Evolutionary conservation across 169 alveolate species (phyloP), one percentile per base, ranked within the genome.

Genomic region (Eimeria praecox): DNA sequence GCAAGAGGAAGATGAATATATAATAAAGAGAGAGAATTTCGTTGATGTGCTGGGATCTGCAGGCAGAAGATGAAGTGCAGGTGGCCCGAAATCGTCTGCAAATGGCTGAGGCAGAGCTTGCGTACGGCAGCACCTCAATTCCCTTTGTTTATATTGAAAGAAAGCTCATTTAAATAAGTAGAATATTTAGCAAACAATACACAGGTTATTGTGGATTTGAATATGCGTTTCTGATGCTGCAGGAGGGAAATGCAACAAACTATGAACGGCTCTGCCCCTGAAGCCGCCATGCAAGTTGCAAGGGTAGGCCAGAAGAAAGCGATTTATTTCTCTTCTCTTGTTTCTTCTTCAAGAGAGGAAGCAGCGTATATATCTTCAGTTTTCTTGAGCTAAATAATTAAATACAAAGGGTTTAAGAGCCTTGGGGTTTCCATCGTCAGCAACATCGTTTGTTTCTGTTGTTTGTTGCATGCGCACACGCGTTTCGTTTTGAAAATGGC

Each of bases 211-310:
- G 56, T 12, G 56, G 56, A 12, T 49, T 49, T 59, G 22, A 59
- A 0, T 22, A 44, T 52, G 90, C 44, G 27, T 18, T 20, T 82
- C 35, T n/a, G 33, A 35, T 52, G 90, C 40, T 38, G 66, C 90
- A 82, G 90, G 71, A 82, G 90, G 33, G 90, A 49, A 52, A 82
- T 82, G 90, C 90, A 82, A 52, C 71, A 46, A 14, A 82, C 90
- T 40, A 82, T 82, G 90, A 82, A 82, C 54, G 90, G 90, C 52
- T 12, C 42, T 27, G 90, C 90, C 5, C 90, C 90, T 0, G 90
- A 82, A 64, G 90, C 90, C 71, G 90, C 90, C 14, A 82, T 82
- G 90, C 90, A 82, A 44, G 90, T 82, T 82, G 66, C 90, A 82
- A 71, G 90, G 90, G 90, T 82, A 33, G 16, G 90, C n/a, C 12